phyloP scores from a whole-genome alignment of 1,139 yeast species.

The Suhomyces choctaworum region DNA sequence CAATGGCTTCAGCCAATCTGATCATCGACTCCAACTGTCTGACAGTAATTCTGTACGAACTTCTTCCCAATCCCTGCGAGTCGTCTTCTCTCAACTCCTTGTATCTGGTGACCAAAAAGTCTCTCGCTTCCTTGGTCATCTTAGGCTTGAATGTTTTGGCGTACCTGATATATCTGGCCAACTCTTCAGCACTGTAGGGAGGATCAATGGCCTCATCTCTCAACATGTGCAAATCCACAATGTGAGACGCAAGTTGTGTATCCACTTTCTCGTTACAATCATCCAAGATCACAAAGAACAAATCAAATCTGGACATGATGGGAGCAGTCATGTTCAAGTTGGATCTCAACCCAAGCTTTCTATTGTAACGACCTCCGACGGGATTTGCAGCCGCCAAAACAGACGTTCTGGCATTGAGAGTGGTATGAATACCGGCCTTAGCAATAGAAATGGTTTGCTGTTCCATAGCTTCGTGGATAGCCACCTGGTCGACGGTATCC shows the following conservation, averaged over 20 bases:
- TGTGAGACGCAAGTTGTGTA: conserved; percentile 86
- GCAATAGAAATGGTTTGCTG: conserved; percentile 98
- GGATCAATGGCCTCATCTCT: conserved; percentile 90
- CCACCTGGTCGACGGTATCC: conserved; percentile 95
- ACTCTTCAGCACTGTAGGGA: conserved; percentile 86
- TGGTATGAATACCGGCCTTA: conserved; percentile 97
- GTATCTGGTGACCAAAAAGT: conserved; percentile 73
- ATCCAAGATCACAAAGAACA: conserved; percentile 91
- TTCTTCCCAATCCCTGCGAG: conserved; percentile 85
- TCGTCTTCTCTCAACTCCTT: conserved; percentile 89
- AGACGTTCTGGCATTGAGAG: conserved; percentile 93
- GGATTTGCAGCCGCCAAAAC: conserved; percentile 98
- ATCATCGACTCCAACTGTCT: conserved; percentile 95
- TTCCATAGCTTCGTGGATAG: conserved; percentile 99
- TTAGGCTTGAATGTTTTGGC: conserved; percentile 93
- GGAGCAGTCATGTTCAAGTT: conserved; percentile 98
- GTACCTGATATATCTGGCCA: conserved; percentile 84
- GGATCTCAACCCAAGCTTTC: conserved; percentile 79
- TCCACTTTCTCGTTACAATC: conserved; percentile 93
- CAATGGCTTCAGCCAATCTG: conserved; percentile 93
- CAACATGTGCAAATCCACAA: conserved; percentile 89
- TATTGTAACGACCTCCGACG: conserved; percentile 89
- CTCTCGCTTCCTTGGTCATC: conserved; percentile 80
- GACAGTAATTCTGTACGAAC: conserved; percentile 91
- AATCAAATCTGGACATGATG: conserved; percentile 96